Conservation (phyloP, 1,284 basidiomycete genomes). For the Tremellales sp. region DNA sequence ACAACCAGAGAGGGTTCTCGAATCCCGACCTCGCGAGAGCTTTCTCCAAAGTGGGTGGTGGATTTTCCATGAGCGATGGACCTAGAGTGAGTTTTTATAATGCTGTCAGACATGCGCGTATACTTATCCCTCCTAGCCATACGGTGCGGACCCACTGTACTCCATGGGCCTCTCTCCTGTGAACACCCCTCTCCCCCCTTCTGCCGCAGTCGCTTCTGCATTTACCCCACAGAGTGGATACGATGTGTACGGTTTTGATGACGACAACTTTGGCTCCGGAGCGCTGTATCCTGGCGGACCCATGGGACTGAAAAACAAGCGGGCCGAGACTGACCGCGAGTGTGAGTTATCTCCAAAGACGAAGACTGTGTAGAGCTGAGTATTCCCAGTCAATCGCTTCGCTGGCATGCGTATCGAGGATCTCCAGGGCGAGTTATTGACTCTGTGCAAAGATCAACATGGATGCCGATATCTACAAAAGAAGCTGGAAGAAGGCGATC, state of each 20-base stretch:
- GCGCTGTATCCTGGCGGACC: constrained; percentile 70
- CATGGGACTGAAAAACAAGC: constrained; percentile 87
- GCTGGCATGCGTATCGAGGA: constrained; percentile 93
- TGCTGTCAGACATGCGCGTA: not conserved
- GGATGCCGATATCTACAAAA: constrained; percentile 98
- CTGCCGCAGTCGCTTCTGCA: constrained; percentile 52
- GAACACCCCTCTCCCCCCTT: constrained; percentile 26
- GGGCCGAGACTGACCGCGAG: constrained; percentile 86
- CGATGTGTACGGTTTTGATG: constrained; percentile 64
- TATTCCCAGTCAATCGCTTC: constrained; percentile 76
- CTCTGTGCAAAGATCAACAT: constrained; percentile 97
- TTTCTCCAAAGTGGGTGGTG: constrained; percentile 70
- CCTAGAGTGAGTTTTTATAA: constrained; percentile 15
- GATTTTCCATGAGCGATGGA: constrained; percentile 23
- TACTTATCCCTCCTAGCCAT: constrained; percentile 25
- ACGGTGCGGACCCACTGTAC: constrained; percentile 46
- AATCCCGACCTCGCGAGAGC: constrained; percentile 50
- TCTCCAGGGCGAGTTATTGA: constrained; percentile 86
- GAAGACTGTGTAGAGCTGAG: constrained; percentile 4
- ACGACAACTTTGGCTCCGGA: constrained; percentile 63
- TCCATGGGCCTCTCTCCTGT: constrained; percentile 18
- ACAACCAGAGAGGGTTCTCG: constrained; percentile 46
- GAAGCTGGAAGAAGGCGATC: constrained; percentile 93
- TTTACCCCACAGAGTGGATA: constrained; percentile 51
- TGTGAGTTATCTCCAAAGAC: constrained; percentile 52